These are phyloP conservation scores for Saccharomycopsis hybrid DNA, from an alignment of 1,139 yeast species.

Conservation along the genomic window DNA sequence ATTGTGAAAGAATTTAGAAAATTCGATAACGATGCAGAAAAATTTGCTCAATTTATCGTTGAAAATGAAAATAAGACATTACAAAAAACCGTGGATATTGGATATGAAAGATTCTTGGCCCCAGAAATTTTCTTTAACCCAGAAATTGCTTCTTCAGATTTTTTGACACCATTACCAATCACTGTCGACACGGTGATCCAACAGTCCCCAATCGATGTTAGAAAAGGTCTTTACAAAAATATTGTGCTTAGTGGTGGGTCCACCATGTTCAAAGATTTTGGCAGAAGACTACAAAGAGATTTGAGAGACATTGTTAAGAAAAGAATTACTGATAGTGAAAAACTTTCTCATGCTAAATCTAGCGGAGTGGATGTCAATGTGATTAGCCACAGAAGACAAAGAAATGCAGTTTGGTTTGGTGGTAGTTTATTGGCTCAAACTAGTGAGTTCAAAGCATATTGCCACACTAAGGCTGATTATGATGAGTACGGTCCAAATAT, in stretches of 20 bases:
- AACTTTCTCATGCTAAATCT: conserved; percentile 66
- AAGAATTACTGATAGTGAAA: conserved; percentile 78
- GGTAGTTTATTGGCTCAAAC: conserved; percentile 97
- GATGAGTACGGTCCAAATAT: conserved; percentile 97
- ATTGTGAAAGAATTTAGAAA: conserved; percentile 93
- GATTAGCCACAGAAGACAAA: conserved; percentile 92
- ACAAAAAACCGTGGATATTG: conserved; percentile 74
- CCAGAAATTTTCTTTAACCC: conserved; percentile 99
- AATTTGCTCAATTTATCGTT: conserved; percentile 88
- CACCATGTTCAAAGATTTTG: conserved; percentile 97
- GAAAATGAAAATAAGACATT: conserved; percentile 72
- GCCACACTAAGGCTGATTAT: conserved; percentile 95
- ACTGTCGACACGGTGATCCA: conserved; percentile 95
- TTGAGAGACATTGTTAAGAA: conserved; percentile 81
- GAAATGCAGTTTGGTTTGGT: conserved; percentile 99
- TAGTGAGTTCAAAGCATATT: conserved; percentile 90
- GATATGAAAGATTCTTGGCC: conserved; percentile 94
- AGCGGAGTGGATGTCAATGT: conserved; percentile 97
- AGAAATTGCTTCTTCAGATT: conserved; percentile 92
- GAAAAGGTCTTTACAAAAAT: conserved; percentile 92
- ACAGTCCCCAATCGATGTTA: conserved; percentile 93
- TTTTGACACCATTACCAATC: conserved; percentile 88
- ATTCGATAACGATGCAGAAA: conserved; percentile 89
- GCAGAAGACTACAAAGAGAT: conserved; percentile 95
- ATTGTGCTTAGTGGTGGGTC: conserved; percentile 96